phyloP scores from a whole-genome alignment of 2,329 filamentous ascomycete species.

The Rugonectria rugulosa region DNA sequence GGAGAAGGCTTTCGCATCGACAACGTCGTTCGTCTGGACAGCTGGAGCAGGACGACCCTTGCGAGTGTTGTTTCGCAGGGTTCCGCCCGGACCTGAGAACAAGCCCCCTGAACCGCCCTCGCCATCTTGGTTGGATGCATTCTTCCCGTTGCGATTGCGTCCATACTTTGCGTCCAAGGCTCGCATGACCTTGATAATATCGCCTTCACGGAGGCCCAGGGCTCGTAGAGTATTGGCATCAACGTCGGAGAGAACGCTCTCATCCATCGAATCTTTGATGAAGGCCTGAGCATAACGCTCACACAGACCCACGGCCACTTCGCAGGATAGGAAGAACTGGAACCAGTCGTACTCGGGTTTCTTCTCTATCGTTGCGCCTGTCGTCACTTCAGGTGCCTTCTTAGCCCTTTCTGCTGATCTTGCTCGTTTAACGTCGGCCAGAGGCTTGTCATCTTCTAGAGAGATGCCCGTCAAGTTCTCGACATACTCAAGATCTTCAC shows the following conservation, averaged over 20 bases:
- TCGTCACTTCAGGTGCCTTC: slow-evolving; percentile 39
- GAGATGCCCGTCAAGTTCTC: slow-evolving; percentile 88
- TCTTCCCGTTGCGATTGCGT: slow-evolving; percentile 59
- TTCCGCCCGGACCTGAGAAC: slow-evolving; percentile 92
- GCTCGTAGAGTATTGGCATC: slow-evolving; percentile 83
- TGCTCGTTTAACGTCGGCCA: slow-evolving; percentile 79
- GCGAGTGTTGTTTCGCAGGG: slow-evolving; percentile 90
- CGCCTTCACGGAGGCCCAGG: slow-evolving; percentile 92
- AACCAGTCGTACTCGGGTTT: slow-evolving; percentile 96
- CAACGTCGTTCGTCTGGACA: slow-evolving; percentile 83
- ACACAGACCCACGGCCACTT: slow-evolving; percentile 90
- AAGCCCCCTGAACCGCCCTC: slow-evolving; percentile 71
- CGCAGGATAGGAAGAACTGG: slow-evolving; percentile 93
- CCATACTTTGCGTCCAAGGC: slow-evolving; percentile 81
- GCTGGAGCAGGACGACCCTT: slow-evolving; percentile 88
- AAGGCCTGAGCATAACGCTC: slow-evolving; percentile 95
- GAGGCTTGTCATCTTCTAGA: slow-evolving; percentile 91
- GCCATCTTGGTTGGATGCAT: slow-evolving; percentile 53
- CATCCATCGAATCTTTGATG: slow-evolving; percentile 91
- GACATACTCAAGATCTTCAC: slow-evolving; percentile 94
- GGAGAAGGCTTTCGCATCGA: slow-evolving; percentile 87
- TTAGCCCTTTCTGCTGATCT: slow-evolving; percentile 43
- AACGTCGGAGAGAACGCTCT: slow-evolving; percentile 90
- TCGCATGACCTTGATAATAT: slow-evolving; percentile 95
- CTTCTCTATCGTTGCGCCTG: slow-evolving; percentile 70